Percentiles rank a stretch among this genome's conserved stretches.
Evolutionary conservation across 176 grass and related monocot genomes (phyloP).

Genomic region (Oryza australiensis): DNA sequence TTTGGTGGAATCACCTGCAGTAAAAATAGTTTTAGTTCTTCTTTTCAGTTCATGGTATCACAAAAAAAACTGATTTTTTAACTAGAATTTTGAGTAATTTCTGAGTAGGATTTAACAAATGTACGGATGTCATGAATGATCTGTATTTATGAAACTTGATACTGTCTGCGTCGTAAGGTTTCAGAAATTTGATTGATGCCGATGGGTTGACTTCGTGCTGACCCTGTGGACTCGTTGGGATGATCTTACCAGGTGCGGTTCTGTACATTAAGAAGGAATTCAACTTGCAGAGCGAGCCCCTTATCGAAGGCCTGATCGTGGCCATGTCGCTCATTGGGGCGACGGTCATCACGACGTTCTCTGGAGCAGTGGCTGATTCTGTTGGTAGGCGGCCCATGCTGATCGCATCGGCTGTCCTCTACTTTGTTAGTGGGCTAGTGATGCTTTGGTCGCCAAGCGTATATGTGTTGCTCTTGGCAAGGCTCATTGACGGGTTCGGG

Average conservation of each 20-base stretch:
- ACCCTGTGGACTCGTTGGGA: constrained; percentile 30
- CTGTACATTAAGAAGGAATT: constrained; percentile 96
- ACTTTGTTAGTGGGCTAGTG: constrained; percentile 74
- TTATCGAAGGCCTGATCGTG: constrained; percentile 88
- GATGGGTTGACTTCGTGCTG: constrained; percentile 37
- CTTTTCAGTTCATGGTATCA: background rate
- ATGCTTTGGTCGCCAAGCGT: constrained; percentile 96
- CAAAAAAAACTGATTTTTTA: background rate
- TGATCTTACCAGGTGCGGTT: constrained; percentile 64
- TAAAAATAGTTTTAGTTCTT: constrained; percentile 13
- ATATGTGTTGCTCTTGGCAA: constrained; percentile 76
- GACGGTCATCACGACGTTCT: constrained; percentile 73
- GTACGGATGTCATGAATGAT: background rate
- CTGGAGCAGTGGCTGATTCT: constrained; percentile 68
- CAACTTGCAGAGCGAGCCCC: constrained; percentile 67
- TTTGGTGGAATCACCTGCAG: constrained; percentile 33
- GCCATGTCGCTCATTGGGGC: constrained; percentile 94
- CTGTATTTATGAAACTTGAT: background rate
- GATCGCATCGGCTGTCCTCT: constrained; percentile 75
- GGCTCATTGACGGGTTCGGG: constrained; percentile 89
- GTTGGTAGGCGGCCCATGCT: constrained; percentile 82
- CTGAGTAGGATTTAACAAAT: background rate
- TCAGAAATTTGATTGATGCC: background rate
- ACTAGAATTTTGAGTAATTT: background rate
- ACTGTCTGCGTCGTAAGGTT: constrained; percentile 5